Evolutionary conservation across 805 yeast species (phyloP), one percentile per base, ranked within the genome.

Genomic region (Ogataea ganodermae): DNA sequence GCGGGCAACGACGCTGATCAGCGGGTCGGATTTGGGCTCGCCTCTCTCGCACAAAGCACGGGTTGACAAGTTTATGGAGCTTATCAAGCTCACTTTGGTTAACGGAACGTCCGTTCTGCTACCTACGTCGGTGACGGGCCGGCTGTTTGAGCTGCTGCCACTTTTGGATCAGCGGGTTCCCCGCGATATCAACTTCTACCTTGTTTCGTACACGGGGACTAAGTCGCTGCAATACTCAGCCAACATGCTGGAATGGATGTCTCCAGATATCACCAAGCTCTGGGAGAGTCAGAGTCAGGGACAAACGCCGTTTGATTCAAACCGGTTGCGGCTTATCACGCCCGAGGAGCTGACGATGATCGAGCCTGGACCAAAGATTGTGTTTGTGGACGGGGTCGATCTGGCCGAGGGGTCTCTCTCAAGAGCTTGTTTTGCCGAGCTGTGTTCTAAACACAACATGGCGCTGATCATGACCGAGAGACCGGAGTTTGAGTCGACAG

Each of bases 171-270:
- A 54, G 20, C 48, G 45, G 7, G 53, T 63, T 9, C 51, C 59
- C 10, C 36, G 42, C 7, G 55, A 55, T 12, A 77, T 83, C 10
- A 96, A 96, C 0, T 82, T 94, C 8, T 71, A 87, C 27, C 74
- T 89, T 48, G 68, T 87, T n/a, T 81, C 96, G 3, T 83, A 81
- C 57, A 83, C 90, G 0, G 95, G 94, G 21, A 80, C 89, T 3
- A 82, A 92, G 59, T 76, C 85, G 3, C 66, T 94, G 47, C 78
- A 85, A 21, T 89, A 86, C 61, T 96, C 97, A 0, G 80, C 89
- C 12, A 86, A 90, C 46, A 86, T 94, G 84, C 69, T 92, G 23
- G 99, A 94, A 69, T 94, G 98, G 98, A 86, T 94, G 90, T 83
- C 96, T 0, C 79, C 92, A 0, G 76, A 84, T n/a, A 76, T 90